These are phyloP conservation scores for Auricularia heimuer DNA, from an alignment of 768 basidiomycete genomes.

Conservation along the genomic window DNA sequence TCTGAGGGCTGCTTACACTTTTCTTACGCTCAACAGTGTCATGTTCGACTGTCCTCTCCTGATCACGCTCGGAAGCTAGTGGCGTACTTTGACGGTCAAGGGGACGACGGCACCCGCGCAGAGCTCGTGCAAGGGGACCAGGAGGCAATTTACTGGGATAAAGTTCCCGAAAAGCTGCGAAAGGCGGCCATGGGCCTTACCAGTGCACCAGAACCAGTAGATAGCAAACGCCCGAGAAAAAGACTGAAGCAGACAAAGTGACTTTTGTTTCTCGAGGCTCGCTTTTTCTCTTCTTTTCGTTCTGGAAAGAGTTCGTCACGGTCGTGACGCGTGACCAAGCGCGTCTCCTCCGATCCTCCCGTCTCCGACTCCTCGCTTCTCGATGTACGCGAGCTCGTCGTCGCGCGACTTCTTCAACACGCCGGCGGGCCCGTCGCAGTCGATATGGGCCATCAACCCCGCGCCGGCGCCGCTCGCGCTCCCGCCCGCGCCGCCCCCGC, in stretches of 20 bases:
- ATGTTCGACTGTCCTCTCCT: slow-evolving; percentile 55
- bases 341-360: background rate
- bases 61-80: slow-evolving; percentile 36
- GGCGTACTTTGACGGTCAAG: slow-evolving; percentile 30
- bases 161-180: slow-evolving; percentile 65
- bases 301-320: background rate
- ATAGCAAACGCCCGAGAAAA: background rate
- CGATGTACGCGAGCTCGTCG: background rate
- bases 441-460: background rate
- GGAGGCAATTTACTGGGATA: slow-evolving; percentile 71
- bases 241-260: background rate
- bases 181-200: slow-evolving; percentile 39
- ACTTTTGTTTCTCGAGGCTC: too few relatives aligned
- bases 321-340: background rate
- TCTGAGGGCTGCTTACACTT: background rate
- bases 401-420: background rate
- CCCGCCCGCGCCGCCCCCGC: background rate
- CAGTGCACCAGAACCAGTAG: background rate
- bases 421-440: background rate
- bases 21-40: slow-evolving; percentile 39
- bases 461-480: background rate
- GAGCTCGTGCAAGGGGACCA: slow-evolving; percentile 54
- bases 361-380: background rate
- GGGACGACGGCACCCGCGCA: slow-evolving; percentile 35
- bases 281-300: background rate